Conservation (phyloP, 345 rosid genomes). For the Gynandropsis gynandra region DNA sequence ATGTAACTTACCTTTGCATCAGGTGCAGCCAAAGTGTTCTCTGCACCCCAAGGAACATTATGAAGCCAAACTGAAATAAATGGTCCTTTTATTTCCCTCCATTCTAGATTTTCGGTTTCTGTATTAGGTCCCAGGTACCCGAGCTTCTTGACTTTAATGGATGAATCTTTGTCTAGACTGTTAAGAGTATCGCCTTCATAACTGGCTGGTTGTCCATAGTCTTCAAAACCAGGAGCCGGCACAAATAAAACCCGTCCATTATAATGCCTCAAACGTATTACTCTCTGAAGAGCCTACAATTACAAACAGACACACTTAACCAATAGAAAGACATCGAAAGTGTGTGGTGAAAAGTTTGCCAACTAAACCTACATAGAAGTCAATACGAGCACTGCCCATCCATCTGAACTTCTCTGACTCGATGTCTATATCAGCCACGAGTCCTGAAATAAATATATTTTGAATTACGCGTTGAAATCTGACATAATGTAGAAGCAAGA, state of each 20-base stretch:
- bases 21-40: constrained; percentile 84
- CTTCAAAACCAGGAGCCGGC: constrained; percentile 91
- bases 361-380: constrained; percentile 61
- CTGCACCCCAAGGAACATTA: constrained; percentile 92
- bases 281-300: constrained; percentile 63
- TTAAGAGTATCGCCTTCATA: constrained; percentile 22
- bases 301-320: not conserved
- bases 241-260: constrained; percentile 67
- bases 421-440: constrained; percentile 92
- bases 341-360: not conserved
- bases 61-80: constrained; percentile 96
- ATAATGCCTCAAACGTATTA: constrained; percentile 59
- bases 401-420: constrained; percentile 92
- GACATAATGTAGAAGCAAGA: constrained; percentile 8
- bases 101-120: constrained; percentile 37
- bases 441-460: constrained; percentile 38
- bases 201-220: constrained; percentile 53
- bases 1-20: constrained; percentile 63
- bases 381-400: constrained; percentile 90
- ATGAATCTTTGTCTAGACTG: constrained; percentile 26
- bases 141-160: constrained; percentile 18
- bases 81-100: constrained; percentile 87
- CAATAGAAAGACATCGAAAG: not conserved
- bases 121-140: constrained; percentile 67
- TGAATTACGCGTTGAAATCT: not conserved